Evolutionary conservation across 345 rosid genomes (phyloP).

Genomic region (Geranium rotundifolium): DNA sequence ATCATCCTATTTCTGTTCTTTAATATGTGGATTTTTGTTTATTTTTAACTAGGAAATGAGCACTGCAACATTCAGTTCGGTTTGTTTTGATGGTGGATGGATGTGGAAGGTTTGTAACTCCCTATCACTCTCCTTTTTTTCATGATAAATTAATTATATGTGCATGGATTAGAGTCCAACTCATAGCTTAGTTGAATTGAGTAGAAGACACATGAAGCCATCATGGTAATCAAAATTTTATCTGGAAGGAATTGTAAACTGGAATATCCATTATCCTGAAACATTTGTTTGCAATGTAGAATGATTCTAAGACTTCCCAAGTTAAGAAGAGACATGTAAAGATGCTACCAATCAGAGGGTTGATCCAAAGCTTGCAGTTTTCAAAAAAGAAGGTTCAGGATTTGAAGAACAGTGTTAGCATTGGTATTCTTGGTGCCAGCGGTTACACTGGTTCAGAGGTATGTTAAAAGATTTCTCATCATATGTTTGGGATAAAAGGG

Average conservation of each 20-base stretch:
- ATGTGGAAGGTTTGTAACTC: constrained; percentile 34
- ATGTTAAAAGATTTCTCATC: neutral
- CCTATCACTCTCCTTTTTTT: neutral
- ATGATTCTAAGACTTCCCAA: constrained; percentile 18
- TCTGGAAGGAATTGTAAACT: neutral
- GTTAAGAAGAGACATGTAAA: constrained; percentile 17
- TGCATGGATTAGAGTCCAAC: neutral
- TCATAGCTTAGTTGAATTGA: neutral
- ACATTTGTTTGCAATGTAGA: constrained; percentile 5
- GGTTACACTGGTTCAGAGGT: constrained; percentile 99
- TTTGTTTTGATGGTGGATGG: constrained; percentile 14
- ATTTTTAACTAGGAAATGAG: neutral
- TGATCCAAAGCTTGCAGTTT: constrained; percentile 28
- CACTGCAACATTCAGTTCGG: neutral
- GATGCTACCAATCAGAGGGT: constrained; percentile 23
- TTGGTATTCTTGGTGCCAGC: constrained; percentile 95
- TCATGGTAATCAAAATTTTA: neutral
- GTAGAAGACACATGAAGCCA: neutral
- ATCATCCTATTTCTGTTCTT: neutral
- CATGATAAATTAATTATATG: constrained; percentile 4
- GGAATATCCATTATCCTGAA: neutral
- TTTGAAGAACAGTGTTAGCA: constrained; percentile 40
- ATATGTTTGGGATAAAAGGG: neutral
- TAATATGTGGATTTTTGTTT: neutral
- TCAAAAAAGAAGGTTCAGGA: constrained; percentile 16